phyloP scores from a whole-genome alignment of 331 rosid genomes.

The Acacia concinna region DNA sequence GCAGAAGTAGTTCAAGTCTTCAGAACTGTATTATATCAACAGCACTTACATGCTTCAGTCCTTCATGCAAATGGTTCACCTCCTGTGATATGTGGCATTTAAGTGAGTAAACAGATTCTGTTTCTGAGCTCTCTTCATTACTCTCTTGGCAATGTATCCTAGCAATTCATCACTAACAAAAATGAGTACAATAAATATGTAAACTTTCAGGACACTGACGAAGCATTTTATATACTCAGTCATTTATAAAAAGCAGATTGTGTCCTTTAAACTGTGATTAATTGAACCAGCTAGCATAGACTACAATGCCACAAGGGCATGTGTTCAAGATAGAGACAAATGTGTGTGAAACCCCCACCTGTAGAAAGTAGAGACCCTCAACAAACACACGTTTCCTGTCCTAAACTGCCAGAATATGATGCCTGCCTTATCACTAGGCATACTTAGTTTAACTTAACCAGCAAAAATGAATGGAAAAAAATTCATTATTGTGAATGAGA shows the following conservation, averaged over 20 bases:
- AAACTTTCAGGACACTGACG: conserved; percentile 7
- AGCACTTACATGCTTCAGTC: conserved; percentile 87
- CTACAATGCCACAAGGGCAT: conserved; percentile 10
- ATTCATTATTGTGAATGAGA: background rate
- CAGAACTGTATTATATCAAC: conserved; percentile 10
- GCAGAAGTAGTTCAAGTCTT: conserved; percentile 8
- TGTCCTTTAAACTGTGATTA: conserved; percentile 1
- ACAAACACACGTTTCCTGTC: background rate
- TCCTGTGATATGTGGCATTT: conserved; percentile 99
- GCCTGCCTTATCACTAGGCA: background rate
- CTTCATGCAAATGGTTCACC: conserved; percentile 98
- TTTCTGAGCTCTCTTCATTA: conserved; percentile 95
- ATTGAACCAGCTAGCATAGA: conserved; percentile 20
- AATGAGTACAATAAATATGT: conserved; percentile 27
- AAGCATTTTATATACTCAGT: conserved; percentile 7
- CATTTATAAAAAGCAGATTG: conserved; percentile 4
- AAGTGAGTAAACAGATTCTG: conserved; percentile 92
- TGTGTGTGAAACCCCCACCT: background rate
- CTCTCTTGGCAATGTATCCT: conserved; percentile 95
- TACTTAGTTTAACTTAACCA: background rate
- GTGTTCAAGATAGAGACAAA: background rate
- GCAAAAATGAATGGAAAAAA: background rate
- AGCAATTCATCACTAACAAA: conserved; percentile 34
- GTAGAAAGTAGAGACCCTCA: background rate
- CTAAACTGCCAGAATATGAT: background rate